Evolutionary conservation across 768 basidiomycete species (phyloP).

Genomic region (Tylopilus subfusipes): DNA sequence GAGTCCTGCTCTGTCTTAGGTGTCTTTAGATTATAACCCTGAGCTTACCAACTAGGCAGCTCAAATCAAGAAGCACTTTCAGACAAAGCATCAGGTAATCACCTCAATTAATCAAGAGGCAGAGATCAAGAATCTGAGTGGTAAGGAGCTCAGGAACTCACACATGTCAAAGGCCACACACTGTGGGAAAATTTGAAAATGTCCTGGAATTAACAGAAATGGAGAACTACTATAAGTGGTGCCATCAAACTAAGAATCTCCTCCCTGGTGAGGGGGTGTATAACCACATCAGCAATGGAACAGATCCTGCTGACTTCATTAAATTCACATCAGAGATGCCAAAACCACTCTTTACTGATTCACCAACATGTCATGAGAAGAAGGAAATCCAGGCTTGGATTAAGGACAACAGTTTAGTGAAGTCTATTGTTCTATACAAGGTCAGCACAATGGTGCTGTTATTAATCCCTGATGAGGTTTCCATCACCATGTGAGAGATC

Average conservation of each 20-base stretch:
- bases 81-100: no score
- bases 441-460: background rate
- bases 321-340: background rate
- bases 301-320: background rate
- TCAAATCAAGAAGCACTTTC: no score
- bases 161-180: background rate
- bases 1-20: no score
- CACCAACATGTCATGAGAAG: background rate
- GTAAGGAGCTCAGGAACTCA: background rate
- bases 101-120: no score
- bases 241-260: background rate
- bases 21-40: no score
- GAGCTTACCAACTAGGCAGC: no score
- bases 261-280: background rate
- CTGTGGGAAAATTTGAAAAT: background rate
- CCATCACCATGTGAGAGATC: background rate
- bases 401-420: background rate
- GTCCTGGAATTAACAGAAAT: background rate
- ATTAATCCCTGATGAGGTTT: background rate
- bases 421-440: background rate
- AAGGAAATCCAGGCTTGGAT: background rate
- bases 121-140: no score
- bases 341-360: no score
- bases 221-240: background rate
- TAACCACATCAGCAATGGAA: background rate